Evolutionary conservation across 257 asterid genomes (phyloP).

Genomic region (Primulina tabacum): DNA sequence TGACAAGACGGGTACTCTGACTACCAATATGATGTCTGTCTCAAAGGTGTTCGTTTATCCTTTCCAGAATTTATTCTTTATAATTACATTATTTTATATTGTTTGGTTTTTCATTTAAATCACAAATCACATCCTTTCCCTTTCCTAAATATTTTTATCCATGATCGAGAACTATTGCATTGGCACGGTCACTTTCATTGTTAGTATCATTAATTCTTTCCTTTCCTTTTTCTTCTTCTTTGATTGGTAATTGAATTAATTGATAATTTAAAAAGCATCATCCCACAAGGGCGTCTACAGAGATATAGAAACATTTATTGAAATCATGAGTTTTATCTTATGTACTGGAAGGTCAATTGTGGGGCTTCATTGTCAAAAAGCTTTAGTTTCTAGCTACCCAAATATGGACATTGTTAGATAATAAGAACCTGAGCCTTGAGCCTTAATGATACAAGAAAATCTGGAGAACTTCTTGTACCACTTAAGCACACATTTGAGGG

Average conservation of each 20-base stretch:
- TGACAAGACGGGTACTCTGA: slow-evolving; percentile 98
- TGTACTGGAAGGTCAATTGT: no score
- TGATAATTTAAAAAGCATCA: no score
- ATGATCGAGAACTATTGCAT: not conserved
- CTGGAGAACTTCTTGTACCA: no score
- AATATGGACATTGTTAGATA: no score
- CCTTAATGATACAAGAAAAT: no score
- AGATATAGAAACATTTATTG: no score
- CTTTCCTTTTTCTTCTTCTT: not conserved
- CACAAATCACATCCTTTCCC: slow-evolving; percentile 1
- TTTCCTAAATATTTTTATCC: slow-evolving; percentile 11
- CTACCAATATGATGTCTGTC: slow-evolving; percentile 99
- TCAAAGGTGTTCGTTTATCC: slow-evolving; percentile 59
- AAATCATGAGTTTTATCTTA: no score
- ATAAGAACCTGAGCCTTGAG: no score
- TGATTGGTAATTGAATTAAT: not conserved
- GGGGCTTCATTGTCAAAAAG: no score
- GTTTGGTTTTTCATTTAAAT: not conserved
- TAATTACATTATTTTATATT: slow-evolving; percentile 13
- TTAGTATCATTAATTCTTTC: not conserved
- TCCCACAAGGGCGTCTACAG: no score
- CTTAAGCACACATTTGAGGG: no score
- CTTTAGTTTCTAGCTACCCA: no score
- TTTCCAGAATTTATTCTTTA: slow-evolving; percentile 13
- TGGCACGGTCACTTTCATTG: not conserved